Evolutionary conservation across 2,329 filamentous ascomycete species (phyloP), one percentile per base, ranked within the genome.

Genomic region (Cercospora zeina): DNA sequence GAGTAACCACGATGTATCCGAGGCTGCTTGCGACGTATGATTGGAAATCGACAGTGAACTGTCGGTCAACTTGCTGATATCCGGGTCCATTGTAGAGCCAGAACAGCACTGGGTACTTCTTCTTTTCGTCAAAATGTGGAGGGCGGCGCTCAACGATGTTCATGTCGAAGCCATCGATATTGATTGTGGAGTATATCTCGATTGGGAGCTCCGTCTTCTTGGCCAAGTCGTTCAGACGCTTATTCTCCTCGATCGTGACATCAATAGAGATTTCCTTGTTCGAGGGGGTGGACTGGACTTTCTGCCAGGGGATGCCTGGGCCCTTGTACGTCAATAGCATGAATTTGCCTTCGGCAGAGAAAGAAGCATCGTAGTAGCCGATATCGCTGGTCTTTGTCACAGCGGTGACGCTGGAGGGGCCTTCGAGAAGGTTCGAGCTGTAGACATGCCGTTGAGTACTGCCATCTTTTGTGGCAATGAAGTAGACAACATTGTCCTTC

Each of bases 21-120:
- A 99, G 83, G 19, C 81, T 86, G 0, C 91, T 89, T 33, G 95
- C 92, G 45, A 97, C 81, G 73, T 95, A 97, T 6, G 91, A 85
- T 73, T 97, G 91, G 74, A 96, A 99, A 74, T 97, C 90, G 62
- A 99, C 86, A 9, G 75, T 77, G 78, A 97, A 99, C 60, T 77
- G 83, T 74, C 93, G 93, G 70, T 85, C 82, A 1, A 99, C 95
- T 7, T 85, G 85, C 74, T 99, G 96, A 16, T 92, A 97, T n/a
- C 89, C 91, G 0, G 95, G 95, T 0, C 95, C 95, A 24, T 91
- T 93, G 79, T 99, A 99, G 62, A 97, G 88, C 71, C 90, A 89
- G 81, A 99, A 99, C 4, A 99, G 84, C 1, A 99, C 92, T 0
- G 95, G 95, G 70, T 99, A 97, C 73, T 89, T 87, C 77, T 90